Conservation (phyloP, 768 basidiomycete genomes). For the Pleurotus pulmonarius region DNA sequence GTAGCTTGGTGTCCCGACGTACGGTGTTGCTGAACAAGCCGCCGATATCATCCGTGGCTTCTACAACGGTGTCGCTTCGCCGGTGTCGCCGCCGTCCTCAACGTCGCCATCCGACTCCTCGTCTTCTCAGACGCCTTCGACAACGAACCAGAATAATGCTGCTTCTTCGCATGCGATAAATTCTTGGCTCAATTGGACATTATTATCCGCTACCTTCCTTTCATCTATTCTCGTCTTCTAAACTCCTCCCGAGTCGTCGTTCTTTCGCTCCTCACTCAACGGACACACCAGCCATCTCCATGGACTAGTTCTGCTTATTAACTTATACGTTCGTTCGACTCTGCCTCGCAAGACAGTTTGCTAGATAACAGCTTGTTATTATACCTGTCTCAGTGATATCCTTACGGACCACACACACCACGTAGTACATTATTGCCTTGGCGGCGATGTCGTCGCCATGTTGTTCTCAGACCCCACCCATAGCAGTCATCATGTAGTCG, state of each 20-base stretch:
- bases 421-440: neutral
- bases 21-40: conserved; percentile 54
- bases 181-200: neutral
- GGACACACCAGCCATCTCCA: neutral
- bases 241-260: neutral
- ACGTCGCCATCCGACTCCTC: neutral
- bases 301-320: neutral
- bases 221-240: neutral
- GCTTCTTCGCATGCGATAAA: neutral
- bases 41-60: conserved; percentile 36
- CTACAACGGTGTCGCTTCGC: conserved; percentile 5
- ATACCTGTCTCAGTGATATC: neutral
- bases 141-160: neutral
- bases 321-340: neutral
- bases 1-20: conserved; percentile 32
- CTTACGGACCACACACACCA: neutral
- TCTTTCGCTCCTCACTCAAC: neutral
- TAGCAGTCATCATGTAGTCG: neutral
- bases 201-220: neutral
- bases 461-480: neutral
- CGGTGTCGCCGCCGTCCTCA: conserved; percentile 2
- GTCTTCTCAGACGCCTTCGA: neutral
- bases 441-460: neutral
- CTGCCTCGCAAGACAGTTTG: neutral
- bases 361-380: neutral